These are phyloP conservation scores for Volvox africanus DNA, from an alignment of 139 green algal species.

Conservation along the genomic window DNA sequence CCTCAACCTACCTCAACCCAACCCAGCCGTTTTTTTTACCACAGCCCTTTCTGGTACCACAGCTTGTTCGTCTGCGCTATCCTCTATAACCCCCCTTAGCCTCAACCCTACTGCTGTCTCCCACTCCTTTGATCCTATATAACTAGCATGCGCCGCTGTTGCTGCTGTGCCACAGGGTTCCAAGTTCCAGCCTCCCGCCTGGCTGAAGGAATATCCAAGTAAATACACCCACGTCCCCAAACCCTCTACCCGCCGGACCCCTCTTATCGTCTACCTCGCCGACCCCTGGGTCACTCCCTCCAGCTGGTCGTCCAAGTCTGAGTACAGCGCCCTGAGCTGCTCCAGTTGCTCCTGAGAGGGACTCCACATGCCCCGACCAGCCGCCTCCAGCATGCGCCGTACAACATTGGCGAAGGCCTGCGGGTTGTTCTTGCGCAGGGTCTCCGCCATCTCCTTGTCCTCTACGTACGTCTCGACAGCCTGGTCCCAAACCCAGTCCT, in stretches of 20 bases:
- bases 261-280: not conserved
- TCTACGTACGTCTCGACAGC: slow-evolving; percentile 93
- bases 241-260: not conserved
- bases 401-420: slow-evolving; percentile 89
- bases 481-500: slow-evolving; percentile 94
- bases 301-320: slow-evolving; percentile 93
- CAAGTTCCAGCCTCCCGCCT: too few relatives aligned
- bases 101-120: too few relatives aligned
- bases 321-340: slow-evolving; percentile 81
- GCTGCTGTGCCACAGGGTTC: too few relatives aligned
- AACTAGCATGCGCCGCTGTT: too few relatives aligned
- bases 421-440: slow-evolving; percentile 82
- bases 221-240: not conserved
- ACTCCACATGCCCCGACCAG: slow-evolving; percentile 94
- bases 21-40: too few relatives aligned
- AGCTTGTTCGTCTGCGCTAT: too few relatives aligned
- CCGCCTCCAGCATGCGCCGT: slow-evolving; percentile 93
- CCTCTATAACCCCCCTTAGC: too few relatives aligned
- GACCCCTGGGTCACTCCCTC: slow-evolving; percentile 79
- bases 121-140: too few relatives aligned
- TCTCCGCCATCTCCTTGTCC: slow-evolving; percentile 86
- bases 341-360: slow-evolving; percentile 78
- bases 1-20: too few relatives aligned
- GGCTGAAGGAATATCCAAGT: too few relatives aligned
- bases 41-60: too few relatives aligned